These are phyloP conservation scores for Theobroma cacao DNA, from an alignment of 345 rosid genomes.

Conservation along the genomic window DNA sequence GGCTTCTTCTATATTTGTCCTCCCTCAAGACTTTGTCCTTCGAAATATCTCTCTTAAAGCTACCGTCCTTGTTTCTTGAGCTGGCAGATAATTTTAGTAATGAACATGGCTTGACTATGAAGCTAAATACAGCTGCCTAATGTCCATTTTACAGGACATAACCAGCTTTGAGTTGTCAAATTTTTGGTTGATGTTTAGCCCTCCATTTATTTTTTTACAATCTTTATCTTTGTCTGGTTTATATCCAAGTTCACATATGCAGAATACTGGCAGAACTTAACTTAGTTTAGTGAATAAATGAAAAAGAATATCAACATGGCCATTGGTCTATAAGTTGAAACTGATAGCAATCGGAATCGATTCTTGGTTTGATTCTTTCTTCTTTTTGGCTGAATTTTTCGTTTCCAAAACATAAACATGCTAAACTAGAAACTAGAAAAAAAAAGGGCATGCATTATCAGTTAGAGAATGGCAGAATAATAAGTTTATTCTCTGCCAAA, in stretches of 20 bases:
- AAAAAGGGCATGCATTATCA: not conserved
- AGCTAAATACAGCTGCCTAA: slow-evolving; percentile 2
- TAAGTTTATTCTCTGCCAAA: not conserved
- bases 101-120: slow-evolving; percentile 1
- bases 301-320: not conserved
- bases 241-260: not conserved
- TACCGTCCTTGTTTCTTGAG: not conserved
- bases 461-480: not conserved
- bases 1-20: not conserved
- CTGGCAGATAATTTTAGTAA: not conserved
- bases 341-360: not conserved
- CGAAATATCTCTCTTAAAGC: not conserved
- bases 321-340: slow-evolving; percentile 11
- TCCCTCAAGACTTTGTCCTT: not conserved
- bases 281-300: not conserved
- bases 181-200: not conserved
- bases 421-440: too few species aligned
- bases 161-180: not conserved
- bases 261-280: not conserved
- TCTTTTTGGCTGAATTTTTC: not conserved
- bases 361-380: not conserved
- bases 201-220: not conserved
- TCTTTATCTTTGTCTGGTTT: not conserved
- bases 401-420: not conserved
- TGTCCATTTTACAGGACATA: not conserved